Evolutionary conservation across 2,329 filamentous ascomycete species (phyloP).

Genomic region (Aciculosporium take): DNA sequence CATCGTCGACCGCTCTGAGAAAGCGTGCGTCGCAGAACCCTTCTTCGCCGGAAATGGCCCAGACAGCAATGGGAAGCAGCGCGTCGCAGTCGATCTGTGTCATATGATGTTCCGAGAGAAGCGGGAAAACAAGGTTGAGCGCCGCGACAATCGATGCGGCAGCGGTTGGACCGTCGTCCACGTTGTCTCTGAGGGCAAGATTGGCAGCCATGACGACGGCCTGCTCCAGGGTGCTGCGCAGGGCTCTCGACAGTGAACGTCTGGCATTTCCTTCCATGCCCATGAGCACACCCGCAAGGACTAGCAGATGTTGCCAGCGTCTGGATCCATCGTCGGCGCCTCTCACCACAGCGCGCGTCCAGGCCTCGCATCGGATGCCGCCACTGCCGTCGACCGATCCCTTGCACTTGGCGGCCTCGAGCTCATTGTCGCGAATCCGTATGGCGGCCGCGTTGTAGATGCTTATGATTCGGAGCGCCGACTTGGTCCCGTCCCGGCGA

Average conservation of each 20-base stretch:
- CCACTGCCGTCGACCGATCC: slow-evolving; percentile 24
- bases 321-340: slow-evolving; percentile 44
- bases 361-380: slow-evolving; percentile 34
- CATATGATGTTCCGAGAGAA: slow-evolving; percentile 48
- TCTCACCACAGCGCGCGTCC: slow-evolving; percentile 41
- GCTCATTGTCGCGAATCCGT: slow-evolving; percentile 35
- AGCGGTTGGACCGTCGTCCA: slow-evolving; percentile 26
- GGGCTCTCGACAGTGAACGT: slow-evolving; percentile 45
- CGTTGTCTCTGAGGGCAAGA: slow-evolving; percentile 46
- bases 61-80: slow-evolving; percentile 55
- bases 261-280: slow-evolving; percentile 55
- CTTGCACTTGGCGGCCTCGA: slow-evolving; percentile 21
- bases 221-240: slow-evolving; percentile 54
- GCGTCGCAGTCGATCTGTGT: slow-evolving; percentile 49
- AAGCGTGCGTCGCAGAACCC: slow-evolving; percentile 68
- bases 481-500: slow-evolving; percentile 42
- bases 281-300: slow-evolving; percentile 64
- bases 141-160: slow-evolving; percentile 49
- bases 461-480: slow-evolving; percentile 51
- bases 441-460: slow-evolving; percentile 55
- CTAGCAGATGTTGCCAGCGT: slow-evolving; percentile 73
- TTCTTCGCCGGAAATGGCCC: slow-evolving; percentile 53
- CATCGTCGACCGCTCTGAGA: slow-evolving; percentile 52
- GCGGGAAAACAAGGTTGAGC: slow-evolving; percentile 62
- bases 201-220: slow-evolving; percentile 65